Evolutionary conservation across 2,329 filamentous ascomycete species (phyloP), one percentile per base, ranked within the genome.

Genomic region (Penicillium sp.): DNA sequence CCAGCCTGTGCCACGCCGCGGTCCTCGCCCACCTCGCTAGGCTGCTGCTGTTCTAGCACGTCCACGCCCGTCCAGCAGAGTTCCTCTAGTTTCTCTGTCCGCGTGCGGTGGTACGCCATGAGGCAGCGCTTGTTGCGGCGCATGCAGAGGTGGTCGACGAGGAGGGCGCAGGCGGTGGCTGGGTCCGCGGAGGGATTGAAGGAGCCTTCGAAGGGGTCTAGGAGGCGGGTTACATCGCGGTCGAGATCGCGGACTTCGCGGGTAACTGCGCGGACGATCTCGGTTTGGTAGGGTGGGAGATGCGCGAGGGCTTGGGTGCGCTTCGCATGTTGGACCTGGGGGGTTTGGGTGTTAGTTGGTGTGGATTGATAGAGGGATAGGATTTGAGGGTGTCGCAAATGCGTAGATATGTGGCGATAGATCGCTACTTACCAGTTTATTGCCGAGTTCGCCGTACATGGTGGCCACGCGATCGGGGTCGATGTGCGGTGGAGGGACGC

Each of bases 91-190:
- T 96, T 96, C 74, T 97, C 91, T 2, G 91, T 91, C 55, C 95
- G 88, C 19, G 92, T 93, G 35, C 91, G 89, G 76, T 99, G 95
- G 75, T 99, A 99, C 4, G 94, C 93, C 7, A 99, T 86, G 22
- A 99, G 84, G 73, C 95, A 99, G 47, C 95, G 89, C 78, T 99
- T 99, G 78, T 99, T 97, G 59, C 95, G 87, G 53, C 95, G 89
- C 91, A 98, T 97, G 69, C 91, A 93, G 12, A 99, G 83, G 75
- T 99, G 94, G 76, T 97, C 91, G 64, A 98, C 93, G 24, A 99
- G 87, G 26, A 99, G 84, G 1, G 92, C 91, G 74, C 92, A 96
- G 3, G 94, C 93, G 35, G 90, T 90, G 10, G 91, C 91, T 49
- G 92, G 92, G 72, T 97, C 89, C 12, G 89, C 86, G 17, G 89